Percentiles rank a stretch among this genome's conserved stretches.
Conservation (phyloP, 1,284 basidiomycete genomes). For the Anthracocystis walkeri region DNA sequence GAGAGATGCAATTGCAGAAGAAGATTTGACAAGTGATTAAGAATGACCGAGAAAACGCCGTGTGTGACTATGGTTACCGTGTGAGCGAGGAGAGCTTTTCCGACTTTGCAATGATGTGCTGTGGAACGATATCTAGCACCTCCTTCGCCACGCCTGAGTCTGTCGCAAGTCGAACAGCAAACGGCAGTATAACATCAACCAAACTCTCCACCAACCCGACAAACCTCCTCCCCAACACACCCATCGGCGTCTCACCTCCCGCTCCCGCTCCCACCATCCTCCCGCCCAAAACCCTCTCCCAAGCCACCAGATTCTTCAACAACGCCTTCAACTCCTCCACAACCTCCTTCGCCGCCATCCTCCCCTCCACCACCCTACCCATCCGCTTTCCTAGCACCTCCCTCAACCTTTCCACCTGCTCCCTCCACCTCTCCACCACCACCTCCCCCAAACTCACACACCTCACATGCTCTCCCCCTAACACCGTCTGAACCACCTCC, state of each 20-base stretch:
- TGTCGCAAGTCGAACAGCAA: not conserved
- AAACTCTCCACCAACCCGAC: constrained; percentile 9
- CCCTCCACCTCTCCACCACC: constrained; percentile 16
- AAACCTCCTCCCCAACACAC: not conserved
- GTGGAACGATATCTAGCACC: not conserved
- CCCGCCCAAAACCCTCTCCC: not conserved
- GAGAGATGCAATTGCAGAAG: not conserved
- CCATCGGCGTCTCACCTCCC: too few species aligned
- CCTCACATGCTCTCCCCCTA: constrained; percentile 37
- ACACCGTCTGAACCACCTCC: constrained; percentile 34
- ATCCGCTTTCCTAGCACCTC: constrained; percentile 8
- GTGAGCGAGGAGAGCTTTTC: constrained; percentile 7
- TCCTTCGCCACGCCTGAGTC: not conserved
- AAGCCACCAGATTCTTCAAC: constrained; percentile 11
- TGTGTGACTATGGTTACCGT: not conserved
- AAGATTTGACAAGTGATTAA: not conserved
- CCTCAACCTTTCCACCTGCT: constrained; percentile 14
- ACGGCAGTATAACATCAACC: not conserved
- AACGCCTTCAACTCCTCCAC: constrained; percentile 6
- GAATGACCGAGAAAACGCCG: not conserved
- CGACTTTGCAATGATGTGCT: not conserved
- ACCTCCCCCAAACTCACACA: constrained; percentile 31
- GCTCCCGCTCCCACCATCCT: not conserved
- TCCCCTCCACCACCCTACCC: not conserved
- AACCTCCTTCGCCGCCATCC: not conserved